Conservation (phyloP, 805 yeast genomes). For the Pichia heedii region DNA sequence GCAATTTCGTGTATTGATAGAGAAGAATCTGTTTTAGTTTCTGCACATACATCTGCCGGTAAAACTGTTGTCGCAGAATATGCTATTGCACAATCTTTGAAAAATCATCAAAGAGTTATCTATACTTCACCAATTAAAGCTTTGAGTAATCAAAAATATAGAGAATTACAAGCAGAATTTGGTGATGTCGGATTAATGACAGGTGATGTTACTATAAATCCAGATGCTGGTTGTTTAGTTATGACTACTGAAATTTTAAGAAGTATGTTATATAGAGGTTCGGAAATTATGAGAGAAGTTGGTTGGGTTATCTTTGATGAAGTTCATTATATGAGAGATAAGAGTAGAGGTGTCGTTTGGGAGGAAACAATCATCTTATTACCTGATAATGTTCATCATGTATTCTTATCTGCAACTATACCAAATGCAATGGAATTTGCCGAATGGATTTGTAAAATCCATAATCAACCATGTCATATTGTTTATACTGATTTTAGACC, state of each 20-base stretch:
- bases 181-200: slow-evolving; percentile 97
- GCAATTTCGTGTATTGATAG: slow-evolving; percentile 94
- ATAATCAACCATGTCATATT: slow-evolving; percentile 94
- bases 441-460: slow-evolving; percentile 95
- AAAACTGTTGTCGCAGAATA: slow-evolving; percentile 97
- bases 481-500: slow-evolving; percentile 99
- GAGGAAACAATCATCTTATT: slow-evolving; percentile 93
- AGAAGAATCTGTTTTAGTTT: slow-evolving; percentile 97
- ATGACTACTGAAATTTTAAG: slow-evolving; percentile 98
- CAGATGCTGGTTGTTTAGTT: slow-evolving; percentile 95
- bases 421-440: slow-evolving; percentile 98
- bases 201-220: slow-evolving; percentile 97
- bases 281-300: slow-evolving; percentile 97
- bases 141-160: slow-evolving; percentile 84
- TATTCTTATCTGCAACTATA: slow-evolving; percentile 91
- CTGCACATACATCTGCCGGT: slow-evolving; percentile 99
- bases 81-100: slow-evolving; percentile 92
- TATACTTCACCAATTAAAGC: slow-evolving; percentile 97
- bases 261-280: slow-evolving; percentile 94
- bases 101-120: slow-evolving; percentile 94
- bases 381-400: slow-evolving; percentile 94
- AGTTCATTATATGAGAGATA: slow-evolving; percentile 97
- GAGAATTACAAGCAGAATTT: slow-evolving; percentile 92
- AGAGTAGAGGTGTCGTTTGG: slow-evolving; percentile 98
- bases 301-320: slow-evolving; percentile 99